Base-by-base conservation (phyloP, 176 grass and related monocot genomes). In the Eleusine coracana region DNA sequence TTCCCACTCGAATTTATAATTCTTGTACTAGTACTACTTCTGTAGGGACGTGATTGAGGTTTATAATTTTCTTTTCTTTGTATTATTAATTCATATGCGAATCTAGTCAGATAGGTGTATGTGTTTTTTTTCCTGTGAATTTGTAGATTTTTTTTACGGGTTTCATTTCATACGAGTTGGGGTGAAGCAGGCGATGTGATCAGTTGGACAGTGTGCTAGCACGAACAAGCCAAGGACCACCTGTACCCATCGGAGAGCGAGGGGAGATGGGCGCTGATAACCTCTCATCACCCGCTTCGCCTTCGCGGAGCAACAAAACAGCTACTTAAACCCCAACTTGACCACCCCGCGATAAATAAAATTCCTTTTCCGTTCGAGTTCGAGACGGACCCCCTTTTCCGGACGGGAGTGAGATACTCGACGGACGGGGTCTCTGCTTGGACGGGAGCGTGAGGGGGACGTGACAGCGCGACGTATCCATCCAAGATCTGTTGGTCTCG, bases 371-470 rank as follows among this genome's bases (percentile, higher is more conserved):
- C 71, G 6, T 54, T 51, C 48, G 70, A 61, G 65, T 76, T 70
- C 6, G 64, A 62, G 40, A 62, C 51, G 48, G 12, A 79, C 68
- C 66, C 70, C 65, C 73, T 65, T 65, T 65, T 77, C n/a, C 28
- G 55, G 66, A 70, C 65, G 73, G 66, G 41, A 39, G 67, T 36
- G 31, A 6, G 64, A 9, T 9, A 44, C 41, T 46, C 44, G 10
- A 46, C 9, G 41, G 41, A 6, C 17, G 40, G 40, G 11, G 87
- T 84, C 62, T 20, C 62, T 29, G 58, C 27, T 83, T 45, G 80
- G 59, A 60, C 75, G 66, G 74, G 71, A 70, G 66, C 70, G 14
- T 10, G 82, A 89, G 72, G 56, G 31, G 77, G 87, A 89, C 87
- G 72, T 77, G 83, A 85, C 78, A 89, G 55, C 82, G 71, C 77